Base-by-base conservation (phyloP, 495 filamentous ascomycete species). In the Penicillium longicatenatum region DNA sequence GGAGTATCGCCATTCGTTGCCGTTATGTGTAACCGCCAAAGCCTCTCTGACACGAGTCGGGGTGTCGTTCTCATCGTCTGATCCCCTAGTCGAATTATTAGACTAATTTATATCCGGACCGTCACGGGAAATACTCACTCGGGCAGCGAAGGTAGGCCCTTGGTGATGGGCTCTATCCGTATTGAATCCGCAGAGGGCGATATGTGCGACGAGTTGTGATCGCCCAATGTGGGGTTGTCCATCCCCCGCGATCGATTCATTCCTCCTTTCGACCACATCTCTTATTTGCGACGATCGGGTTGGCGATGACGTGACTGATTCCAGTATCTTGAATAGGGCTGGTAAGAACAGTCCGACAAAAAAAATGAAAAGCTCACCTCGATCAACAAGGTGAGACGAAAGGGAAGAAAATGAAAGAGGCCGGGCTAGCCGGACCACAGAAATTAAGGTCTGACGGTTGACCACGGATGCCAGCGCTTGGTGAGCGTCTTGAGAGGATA, bases 221-320 rank as follows among this genome's bases (percentile, higher is more conserved):
- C 69, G 42, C 73, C 62, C 41, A 77, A 67, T 55, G 75, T 75
- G 50, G 82, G 80, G 61, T 70, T 71, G 53, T 72, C 75, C 53
- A 79, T 77, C 41, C 69, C 71, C 52, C 76, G 79, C 33, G 75
- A 70, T 57, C 76, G 73, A 51, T 70, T 68, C 49, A 77, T 70
- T 1, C 66, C 63, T 39, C 69, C 57, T 55, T 76, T 79, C 45
- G 70, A 69, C 76, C 76, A 82, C 79, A 82, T 82, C 2, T 54
- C 69, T 65, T 39, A 53, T 60, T 31, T 60, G 35, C 48, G 33
- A 45, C 2, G 22, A 8, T 16, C 14, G n/a, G 14, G 9, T 14
- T 21, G 20, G 29, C 16, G 48, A 22, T 11, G 29, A 33, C 24
- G n/a, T 42, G 16, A 42, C 51, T 41, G 31, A 14, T 35, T 16